Evolutionary conservation across 768 basidiomycete genomes (phyloP).

Genomic region (Termitomyces sp.): DNA sequence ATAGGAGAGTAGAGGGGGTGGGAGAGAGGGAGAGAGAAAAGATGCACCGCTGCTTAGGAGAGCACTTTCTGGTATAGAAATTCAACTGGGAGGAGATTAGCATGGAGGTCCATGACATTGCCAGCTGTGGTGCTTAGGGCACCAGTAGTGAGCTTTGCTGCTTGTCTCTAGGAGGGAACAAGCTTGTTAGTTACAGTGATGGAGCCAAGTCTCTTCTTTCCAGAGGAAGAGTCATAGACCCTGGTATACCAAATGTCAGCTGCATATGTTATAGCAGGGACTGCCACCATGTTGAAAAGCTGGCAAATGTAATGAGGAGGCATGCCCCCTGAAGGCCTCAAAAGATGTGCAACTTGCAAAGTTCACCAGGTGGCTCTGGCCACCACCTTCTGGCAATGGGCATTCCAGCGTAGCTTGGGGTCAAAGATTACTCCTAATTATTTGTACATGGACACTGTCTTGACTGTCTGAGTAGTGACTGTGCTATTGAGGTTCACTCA

Average conservation of each 20-base stretch:
- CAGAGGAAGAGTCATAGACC: not conserved
- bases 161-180: not conserved
- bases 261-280: not conserved
- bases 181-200: not conserved
- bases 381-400: not conserved
- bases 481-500: not conserved
- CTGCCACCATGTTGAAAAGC: not conserved
- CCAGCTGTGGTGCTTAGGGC: not conserved
- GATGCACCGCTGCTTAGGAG: not conserved
- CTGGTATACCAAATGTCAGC: not conserved
- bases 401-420: not conserved
- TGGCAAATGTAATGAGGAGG: not conserved
- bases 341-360: not conserved
- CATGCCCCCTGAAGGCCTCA: not conserved
- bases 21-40: conserved; percentile 1
- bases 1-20: conserved; percentile 3
- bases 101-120: conserved; percentile 4
- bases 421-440: not conserved
- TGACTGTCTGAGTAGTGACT: not conserved
- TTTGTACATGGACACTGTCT: not conserved
- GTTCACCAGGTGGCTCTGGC: no score
- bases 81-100: conserved; percentile 4
- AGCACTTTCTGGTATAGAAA: not conserved
- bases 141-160: not conserved
- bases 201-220: not conserved